A percentile compares a stretch with the other conserved stretches of the same genome.
These are phyloP conservation scores for Jasminum sambac DNA, from an alignment of 257 asterid genomes.

Conservation along the genomic window DNA sequence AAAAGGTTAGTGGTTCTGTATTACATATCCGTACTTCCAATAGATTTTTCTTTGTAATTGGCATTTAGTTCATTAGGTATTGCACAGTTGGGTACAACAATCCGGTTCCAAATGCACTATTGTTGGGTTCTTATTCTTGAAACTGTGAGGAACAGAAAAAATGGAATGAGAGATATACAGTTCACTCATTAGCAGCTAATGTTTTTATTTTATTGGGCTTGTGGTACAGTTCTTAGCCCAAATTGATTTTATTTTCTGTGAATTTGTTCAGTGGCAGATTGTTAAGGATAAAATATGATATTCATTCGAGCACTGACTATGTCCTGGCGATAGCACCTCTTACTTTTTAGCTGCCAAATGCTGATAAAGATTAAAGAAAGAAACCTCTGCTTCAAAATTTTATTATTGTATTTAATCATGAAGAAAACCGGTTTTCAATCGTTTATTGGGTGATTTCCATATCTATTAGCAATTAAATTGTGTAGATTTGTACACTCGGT, in stretches of 20 bases:
- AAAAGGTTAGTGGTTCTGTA: conserved; percentile 36
- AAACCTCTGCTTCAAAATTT: not conserved
- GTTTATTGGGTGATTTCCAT: conserved; percentile 9
- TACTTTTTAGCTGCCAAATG: not conserved
- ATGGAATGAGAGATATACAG: not conserved
- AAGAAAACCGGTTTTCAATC: conserved; percentile 14
- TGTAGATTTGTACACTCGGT: conserved; percentile 1
- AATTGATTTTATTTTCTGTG: conserved; percentile 11
- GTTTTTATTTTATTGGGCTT: not conserved
- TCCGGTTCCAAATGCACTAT: not conserved
- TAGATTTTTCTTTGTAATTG: no score
- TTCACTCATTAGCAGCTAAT: not conserved
- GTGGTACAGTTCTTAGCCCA: conserved; percentile 12
- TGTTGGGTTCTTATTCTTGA: not conserved
- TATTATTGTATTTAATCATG: not conserved
- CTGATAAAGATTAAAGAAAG: not conserved
- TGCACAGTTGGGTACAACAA: not conserved
- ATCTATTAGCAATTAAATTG: conserved; percentile 18
- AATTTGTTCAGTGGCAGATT: conserved; percentile 24
- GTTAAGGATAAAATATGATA: conserved; percentile 23
- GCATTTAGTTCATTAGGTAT: no score
- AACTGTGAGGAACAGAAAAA: not conserved
- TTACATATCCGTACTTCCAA: no score
- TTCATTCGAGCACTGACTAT: not conserved
- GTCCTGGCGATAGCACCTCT: not conserved